phyloP scores from a whole-genome alignment of 2,329 filamentous ascomycete genomes.

The Beauveria caledonica region DNA sequence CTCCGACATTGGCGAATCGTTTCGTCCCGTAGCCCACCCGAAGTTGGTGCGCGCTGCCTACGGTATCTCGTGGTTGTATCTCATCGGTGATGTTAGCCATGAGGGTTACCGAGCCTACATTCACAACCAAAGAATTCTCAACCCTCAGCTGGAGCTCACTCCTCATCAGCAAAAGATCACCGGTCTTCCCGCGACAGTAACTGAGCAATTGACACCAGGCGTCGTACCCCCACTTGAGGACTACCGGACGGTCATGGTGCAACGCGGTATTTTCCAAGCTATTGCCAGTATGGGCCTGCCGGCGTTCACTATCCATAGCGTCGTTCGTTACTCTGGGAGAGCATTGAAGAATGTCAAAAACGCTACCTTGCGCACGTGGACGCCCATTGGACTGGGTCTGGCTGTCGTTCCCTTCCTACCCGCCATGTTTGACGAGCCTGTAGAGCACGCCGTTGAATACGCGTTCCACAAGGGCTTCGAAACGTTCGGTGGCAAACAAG shows the following conservation, averaged over 20 bases:
- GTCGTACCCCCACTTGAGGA: constrained; percentile 69
- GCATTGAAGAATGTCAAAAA: constrained; percentile 83
- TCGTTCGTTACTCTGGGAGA: constrained; percentile 79
- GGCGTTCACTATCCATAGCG: constrained; percentile 86
- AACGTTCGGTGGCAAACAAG: constrained; percentile 54
- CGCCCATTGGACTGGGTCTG: constrained; percentile 77
- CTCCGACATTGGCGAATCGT: constrained; percentile 91
- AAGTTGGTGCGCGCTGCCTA: constrained; percentile 76
- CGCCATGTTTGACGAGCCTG: constrained; percentile 79
- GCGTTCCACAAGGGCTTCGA: constrained; percentile 76
- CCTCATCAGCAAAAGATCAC: constrained; percentile 40
- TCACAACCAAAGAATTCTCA: constrained; percentile 68
- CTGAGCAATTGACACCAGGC: constrained; percentile 27
- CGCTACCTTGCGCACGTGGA: constrained; percentile 68
- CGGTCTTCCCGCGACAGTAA: constrained; percentile 31
- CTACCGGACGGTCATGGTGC: constrained; percentile 82
- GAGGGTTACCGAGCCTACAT: constrained; percentile 95
- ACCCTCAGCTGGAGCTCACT: constrained; percentile 55
- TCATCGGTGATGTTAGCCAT: constrained; percentile 81
- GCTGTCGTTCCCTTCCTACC: constrained; percentile 76
- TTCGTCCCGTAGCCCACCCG: constrained; percentile 85
- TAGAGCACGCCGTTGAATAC: constrained; percentile 89
- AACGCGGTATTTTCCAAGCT: constrained; percentile 83
- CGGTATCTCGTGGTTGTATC: constrained; percentile 84
- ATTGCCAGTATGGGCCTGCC: constrained; percentile 90